Evolutionary conservation across 331 rosid species (phyloP), one percentile per base, ranked within the genome.

Genomic region (Dryas integrifolia): DNA sequence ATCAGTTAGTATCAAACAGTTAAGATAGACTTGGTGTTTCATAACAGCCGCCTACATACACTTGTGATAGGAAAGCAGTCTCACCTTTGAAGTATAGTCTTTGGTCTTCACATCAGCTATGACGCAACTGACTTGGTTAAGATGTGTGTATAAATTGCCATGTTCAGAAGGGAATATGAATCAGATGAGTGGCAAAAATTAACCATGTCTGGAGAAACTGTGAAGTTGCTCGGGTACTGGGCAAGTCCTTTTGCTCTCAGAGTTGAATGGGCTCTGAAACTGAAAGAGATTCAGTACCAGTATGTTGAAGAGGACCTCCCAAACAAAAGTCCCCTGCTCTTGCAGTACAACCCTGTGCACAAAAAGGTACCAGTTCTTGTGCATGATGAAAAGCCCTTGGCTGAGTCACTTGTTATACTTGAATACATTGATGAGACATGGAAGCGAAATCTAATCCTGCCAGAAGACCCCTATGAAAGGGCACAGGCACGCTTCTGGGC

Each of bases 401-500:
- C 75, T 0, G 88, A 86, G 83, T 86, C 88, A 35, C 82, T 79
- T 8, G 51, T 82, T 56, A 87, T 82, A 38, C 14, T 81, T 7
- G 79, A 84, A 69, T 84, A 80, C 79, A 78, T 82, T 1, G 88
- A 86, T 3, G 81, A 81, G 67, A 73, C 75, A 10, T 82, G 85
- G 85, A 77, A 75, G 68, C 83, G 74, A 14, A 77, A 77, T 67
- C 81, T 83, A 14, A 74, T 84, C 72, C 85, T 86, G 67, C 79
- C 85, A 35, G 60, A 39, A 59, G 76, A 82, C 63, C 87, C 82
- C 4, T 73, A 82, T 48, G 82, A 82, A 71, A 76, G 63, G 50
- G 86, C 86, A 63, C 67, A 58, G 44, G 87, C 85, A 0, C 70
- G 78, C 67, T 82, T 87, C 70, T 80, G 85, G 88, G 77, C 86